Base-by-base conservation (phyloP, 139 green algal genomes). In the Edaphochlamys debaryana region DNA sequence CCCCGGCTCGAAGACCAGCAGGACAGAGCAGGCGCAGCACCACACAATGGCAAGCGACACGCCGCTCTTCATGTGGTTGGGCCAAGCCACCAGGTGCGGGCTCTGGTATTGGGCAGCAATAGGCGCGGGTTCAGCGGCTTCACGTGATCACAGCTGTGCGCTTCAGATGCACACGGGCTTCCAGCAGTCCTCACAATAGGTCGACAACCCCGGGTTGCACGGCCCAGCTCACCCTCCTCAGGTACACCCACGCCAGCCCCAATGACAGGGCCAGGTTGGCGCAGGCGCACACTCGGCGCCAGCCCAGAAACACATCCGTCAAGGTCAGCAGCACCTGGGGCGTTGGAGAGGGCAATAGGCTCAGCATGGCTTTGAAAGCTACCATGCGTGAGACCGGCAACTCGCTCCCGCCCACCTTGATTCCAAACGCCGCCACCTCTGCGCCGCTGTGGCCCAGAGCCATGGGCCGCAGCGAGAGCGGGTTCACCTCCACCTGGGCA, bases 401-500 rank as follows among this genome's bases (percentile, higher is more conserved):
- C 45, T 54, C 45, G 45, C 45, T 54, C 11, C 11, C 45, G 9
- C 36, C 29, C 20, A 54, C 32, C 8, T 29, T 29, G 20, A 60
- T 37, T n/a, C 3, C 13, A 41, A 38, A 45, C 8, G 41, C 68
- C 11, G 7, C 29, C 38, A 73, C 38, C 37, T 67, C 67, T 23
- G 66, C 42, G 0, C 79, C 67, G 67, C 79, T 77, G 79, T 84
- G 67, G 7, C 66, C 67, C 29, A 84, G 50, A 0, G 79, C 79
- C 29, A 77, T 27, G 17, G 79, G 67, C 34, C 67, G 66, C 3
- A 50, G 50, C 7, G 19, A 52, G 48, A 69, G 41, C 3, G 69
- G 66, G 50, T 84, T 84, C 15, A 84, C 79, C 50, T 78, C 79
- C 50, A 84, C 67, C 67, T 77, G 36, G 25, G 25, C 11, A 13